These are phyloP conservation scores for Coemansia sp. DNA, from an alignment of 192 early-diverging fungal species.

Conservation along the genomic window DNA sequence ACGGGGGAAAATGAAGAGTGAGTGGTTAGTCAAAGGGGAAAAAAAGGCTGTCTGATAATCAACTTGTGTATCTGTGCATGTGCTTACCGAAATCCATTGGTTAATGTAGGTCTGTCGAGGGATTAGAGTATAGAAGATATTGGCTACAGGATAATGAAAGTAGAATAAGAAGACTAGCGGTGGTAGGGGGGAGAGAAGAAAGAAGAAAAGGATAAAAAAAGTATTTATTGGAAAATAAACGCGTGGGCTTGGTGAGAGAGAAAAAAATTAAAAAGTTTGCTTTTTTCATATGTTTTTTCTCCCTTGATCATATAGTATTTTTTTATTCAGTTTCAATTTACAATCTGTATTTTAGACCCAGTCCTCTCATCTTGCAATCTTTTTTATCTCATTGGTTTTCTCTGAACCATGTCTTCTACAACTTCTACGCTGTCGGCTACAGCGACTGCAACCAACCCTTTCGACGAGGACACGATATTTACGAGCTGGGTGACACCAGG, in stretches of 20 bases:
- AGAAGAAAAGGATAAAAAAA: slow-evolving; percentile 7
- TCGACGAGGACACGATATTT: slow-evolving; percentile 51
- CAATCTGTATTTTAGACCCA: not conserved
- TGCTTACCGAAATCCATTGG: slow-evolving; percentile 16
- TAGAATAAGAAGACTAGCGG: not conserved
- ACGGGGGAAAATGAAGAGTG: slow-evolving; percentile 2
- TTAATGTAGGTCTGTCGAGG: not conserved
- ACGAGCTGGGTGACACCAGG: slow-evolving; percentile 56
- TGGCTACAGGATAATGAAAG: not conserved
- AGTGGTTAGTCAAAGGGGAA: not conserved
- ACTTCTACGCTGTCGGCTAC: slow-evolving; percentile 16
- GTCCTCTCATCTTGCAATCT: not conserved
- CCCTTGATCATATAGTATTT: not conserved
- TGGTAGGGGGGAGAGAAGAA: not conserved
- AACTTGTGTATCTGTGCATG: not conserved
- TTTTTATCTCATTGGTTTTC: not conserved
- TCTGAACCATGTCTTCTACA: not conserved
- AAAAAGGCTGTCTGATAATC: too few relatives aligned
- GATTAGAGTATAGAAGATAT: not conserved
- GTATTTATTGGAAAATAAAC: not conserved
- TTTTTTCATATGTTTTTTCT: not conserved
- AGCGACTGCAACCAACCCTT: slow-evolving; percentile 20
- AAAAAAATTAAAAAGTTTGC: not conserved
- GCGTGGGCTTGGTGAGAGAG: not conserved
- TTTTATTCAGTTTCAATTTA: not conserved